A percentile compares a stretch with the other conserved stretches of the same genome.
Evolutionary conservation across 139 green algal species (phyloP).

Genomic region (Chloropicon primus): DNA sequence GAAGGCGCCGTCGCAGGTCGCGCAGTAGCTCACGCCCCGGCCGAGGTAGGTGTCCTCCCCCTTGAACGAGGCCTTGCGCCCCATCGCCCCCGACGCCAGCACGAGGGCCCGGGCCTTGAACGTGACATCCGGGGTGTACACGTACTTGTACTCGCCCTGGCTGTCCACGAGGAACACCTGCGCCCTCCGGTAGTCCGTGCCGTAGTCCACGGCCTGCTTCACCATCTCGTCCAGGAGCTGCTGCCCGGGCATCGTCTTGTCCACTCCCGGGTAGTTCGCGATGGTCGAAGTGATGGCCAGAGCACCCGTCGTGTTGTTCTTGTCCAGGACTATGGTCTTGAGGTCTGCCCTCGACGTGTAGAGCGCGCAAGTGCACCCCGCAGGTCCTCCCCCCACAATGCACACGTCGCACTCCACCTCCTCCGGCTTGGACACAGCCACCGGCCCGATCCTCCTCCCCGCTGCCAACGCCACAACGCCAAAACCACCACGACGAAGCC

Average conservation of each 20-base stretch:
- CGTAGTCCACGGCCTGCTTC: not conserved
- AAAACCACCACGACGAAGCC: no score
- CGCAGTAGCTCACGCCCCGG: not conserved
- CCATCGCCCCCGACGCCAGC: not conserved
- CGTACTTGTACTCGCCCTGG: not conserved
- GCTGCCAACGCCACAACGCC: no score
- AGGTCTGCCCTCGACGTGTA: not conserved
- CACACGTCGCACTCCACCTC: not conserved
- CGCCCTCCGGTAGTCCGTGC: not conserved
- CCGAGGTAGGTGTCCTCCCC: not conserved
- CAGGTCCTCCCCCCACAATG: not conserved
- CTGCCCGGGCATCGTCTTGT: not conserved
- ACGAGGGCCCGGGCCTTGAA: not conserved
- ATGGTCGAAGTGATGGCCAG: not conserved
- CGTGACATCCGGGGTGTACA: not conserved
- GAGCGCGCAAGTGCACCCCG: not conserved
- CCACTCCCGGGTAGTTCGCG: not conserved
- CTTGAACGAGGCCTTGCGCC: not conserved
- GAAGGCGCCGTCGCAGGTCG: not conserved
- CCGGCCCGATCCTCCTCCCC: no score
- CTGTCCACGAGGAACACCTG: not conserved
- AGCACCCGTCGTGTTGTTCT: not conserved
- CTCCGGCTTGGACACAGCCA: not conserved
- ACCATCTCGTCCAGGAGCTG: not conserved
- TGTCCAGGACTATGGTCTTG: not conserved